Evolutionary conservation across 2,329 filamentous ascomycete species (phyloP), one percentile per base, ranked within the genome.

Genomic region (Trichoderma sp.): DNA sequence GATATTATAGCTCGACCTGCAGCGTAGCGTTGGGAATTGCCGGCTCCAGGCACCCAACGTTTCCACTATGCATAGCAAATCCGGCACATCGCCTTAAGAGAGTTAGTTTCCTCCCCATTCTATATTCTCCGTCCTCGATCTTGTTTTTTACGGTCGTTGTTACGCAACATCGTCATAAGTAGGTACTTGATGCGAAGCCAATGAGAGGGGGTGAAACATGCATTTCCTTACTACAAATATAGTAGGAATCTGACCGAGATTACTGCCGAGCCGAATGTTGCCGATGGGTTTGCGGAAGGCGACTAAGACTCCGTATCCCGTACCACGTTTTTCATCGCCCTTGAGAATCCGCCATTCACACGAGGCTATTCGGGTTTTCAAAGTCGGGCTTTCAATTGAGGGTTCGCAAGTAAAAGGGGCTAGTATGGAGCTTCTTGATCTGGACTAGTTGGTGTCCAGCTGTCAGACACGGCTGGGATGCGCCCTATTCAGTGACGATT

Each of bases 341-440:
- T 60, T 18, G 14, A 6, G 12, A 68, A 12, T 60, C 26, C 65
- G 34, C 65, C 18, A 47, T 47, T 51, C 66, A 32, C 28, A 39
- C 18, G 36, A 61, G n/a, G 30, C 39, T 57, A 24, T 47, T 51
- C 36, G 24, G 30, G 34, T 14, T 34, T 30, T 69, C 66, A 51
- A 8, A 43, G 36, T 43, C 39, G 39, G 30, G 34, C 34, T 51
- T 30, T 69, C 66, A 61, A 18, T 58, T 69, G 56, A 61, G 43
- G 28, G 36, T 6, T 61, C 28, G 26, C 24, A 61, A 61, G 36
- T 61, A 43, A 32, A 60, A 69, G 66, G 66, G 66, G 66, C 34
- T 24, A 58, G 65, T 5, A 18, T 28, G 26, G 66, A 69, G 66
- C 66, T 69, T 60, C 66, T 69, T 69, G 26, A 60, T 69, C 28